A percentile compares a stretch with the other conserved stretches of the same genome.
These are phyloP conservation scores for Aspergillus japonicus DNA, from an alignment of 2,329 filamentous ascomycete genomes.

Conservation along the genomic window DNA sequence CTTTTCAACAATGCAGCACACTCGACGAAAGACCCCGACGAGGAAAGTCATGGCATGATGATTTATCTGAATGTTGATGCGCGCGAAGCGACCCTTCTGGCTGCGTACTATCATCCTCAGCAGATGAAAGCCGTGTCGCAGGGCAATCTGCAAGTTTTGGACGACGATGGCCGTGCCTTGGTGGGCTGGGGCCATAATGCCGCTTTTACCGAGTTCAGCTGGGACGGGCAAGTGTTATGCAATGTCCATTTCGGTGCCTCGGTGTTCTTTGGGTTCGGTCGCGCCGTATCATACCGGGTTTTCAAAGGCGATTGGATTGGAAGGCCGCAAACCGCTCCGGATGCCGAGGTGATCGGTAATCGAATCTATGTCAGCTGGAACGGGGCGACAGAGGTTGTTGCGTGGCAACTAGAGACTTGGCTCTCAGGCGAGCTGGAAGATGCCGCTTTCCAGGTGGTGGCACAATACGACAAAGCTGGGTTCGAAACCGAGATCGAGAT, in stretches of 20 bases:
- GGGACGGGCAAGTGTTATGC: conserved; percentile 53
- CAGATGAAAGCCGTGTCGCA: conserved; percentile 40
- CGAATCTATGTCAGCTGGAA: conserved; percentile 48
- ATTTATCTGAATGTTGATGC: conserved; percentile 40
- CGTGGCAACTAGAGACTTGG: conserved; percentile 30
- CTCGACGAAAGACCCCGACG: conserved; percentile 17
- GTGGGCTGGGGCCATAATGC: conserved; percentile 53
- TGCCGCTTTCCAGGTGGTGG: conserved; percentile 17
- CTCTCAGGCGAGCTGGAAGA: conserved; percentile 10
- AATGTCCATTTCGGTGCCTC: conserved; percentile 50
- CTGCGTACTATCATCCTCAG: conserved; percentile 41
- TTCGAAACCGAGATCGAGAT: conserved; percentile 34
- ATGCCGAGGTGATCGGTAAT: conserved; percentile 25
- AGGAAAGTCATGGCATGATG: conserved; percentile 45
- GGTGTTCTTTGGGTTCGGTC: conserved; percentile 32
- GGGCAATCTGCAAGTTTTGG: conserved; percentile 45
- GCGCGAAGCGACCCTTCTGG: conserved; percentile 42
- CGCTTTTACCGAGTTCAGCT: conserved; percentile 51
- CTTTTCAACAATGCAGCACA: conserved; percentile 42
- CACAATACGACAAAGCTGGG: conserved; percentile 24
- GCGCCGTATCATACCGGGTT: conserved; percentile 55
- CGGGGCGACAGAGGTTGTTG: conserved; percentile 43
- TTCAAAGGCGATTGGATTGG: conserved; percentile 57
- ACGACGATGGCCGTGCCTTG: conserved; percentile 45
- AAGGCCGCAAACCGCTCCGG: conserved; percentile 40